Conservation (phyloP, 148 eudicot genomes). For the Arbutus unedo region DNA sequence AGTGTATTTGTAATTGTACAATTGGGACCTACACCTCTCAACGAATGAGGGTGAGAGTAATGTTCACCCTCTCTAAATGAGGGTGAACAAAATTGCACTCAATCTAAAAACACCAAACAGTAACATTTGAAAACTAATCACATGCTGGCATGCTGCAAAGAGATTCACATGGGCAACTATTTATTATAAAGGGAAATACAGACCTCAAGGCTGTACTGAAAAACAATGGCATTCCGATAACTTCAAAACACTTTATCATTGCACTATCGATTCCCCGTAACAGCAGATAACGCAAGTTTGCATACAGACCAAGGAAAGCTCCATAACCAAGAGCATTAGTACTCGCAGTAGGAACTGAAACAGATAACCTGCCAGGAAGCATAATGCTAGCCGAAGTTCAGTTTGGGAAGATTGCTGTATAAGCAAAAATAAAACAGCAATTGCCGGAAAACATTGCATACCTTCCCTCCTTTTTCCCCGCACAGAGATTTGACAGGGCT, state of each 20-base stretch:
- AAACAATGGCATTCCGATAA: constrained; percentile 71
- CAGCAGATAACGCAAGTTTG: constrained; percentile 81
- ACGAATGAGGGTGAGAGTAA: too few species aligned
- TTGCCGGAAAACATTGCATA: constrained; percentile 21
- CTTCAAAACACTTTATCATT: constrained; percentile 70
- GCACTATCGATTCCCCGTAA: constrained; percentile 75
- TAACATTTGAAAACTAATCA: too few species aligned
- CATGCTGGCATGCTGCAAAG: too few species aligned
- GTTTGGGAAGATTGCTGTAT: neutral
- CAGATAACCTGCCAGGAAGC: constrained; percentile 57
- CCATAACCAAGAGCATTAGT: constrained; percentile 91
- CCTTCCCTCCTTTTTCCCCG: constrained; percentile 73
- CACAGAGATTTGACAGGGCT: constrained; percentile 60
- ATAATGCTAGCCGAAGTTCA: neutral
- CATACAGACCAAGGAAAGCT: constrained; percentile 85
- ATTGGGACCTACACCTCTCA: too few species aligned
- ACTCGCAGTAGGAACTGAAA: constrained; percentile 71
- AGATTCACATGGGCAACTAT: too few species aligned
- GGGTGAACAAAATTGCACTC: too few species aligned
- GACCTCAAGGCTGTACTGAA: constrained; percentile 83
- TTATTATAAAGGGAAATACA: constrained; percentile 8
- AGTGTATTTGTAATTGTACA: too few species aligned
- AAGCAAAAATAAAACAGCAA: neutral
- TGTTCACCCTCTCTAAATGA: too few species aligned
- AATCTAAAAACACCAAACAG: too few species aligned